Conservation (phyloP, 768 basidiomycete genomes). For the Botryobasidium botryosum region DNA sequence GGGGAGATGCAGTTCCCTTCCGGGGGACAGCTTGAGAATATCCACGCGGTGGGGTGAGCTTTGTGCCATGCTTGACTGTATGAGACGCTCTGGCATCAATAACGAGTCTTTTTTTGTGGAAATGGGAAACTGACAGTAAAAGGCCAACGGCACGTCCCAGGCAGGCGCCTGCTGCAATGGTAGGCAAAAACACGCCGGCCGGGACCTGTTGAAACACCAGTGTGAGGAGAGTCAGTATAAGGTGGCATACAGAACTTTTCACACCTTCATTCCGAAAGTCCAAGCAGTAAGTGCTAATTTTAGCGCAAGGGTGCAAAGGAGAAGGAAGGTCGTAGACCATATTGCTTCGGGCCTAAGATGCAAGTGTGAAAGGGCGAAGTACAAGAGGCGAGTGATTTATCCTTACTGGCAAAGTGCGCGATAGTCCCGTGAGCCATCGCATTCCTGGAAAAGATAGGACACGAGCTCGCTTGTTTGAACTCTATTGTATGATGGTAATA, state of each 20-base stretch:
- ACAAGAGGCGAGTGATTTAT: not conserved
- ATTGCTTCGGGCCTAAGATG: slow-evolving; percentile 39
- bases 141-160: slow-evolving; percentile 55
- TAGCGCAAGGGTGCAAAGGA: slow-evolving; percentile 41
- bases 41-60: slow-evolving; percentile 48
- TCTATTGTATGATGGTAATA: slow-evolving; percentile 18
- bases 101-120: not conserved
- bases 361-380: not conserved
- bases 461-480: slow-evolving; percentile 70
- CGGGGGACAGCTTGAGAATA: slow-evolving; percentile 55
- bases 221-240: slow-evolving; percentile 2
- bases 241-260: slow-evolving; percentile 4
- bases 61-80: slow-evolving; percentile 47
- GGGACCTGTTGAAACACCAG: slow-evolving; percentile 32
- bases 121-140: slow-evolving; percentile 31
- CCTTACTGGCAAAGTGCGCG: slow-evolving; percentile 70
- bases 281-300: slow-evolving; percentile 52
- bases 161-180: slow-evolving; percentile 58
- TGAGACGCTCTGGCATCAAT: not conserved
- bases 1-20: slow-evolving; percentile 56
- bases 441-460: slow-evolving; percentile 70
- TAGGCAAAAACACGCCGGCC: slow-evolving; percentile 61
- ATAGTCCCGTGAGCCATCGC: slow-evolving; percentile 48
- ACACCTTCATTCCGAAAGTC: slow-evolving; percentile 68
- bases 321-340: slow-evolving; percentile 49